Percentiles rank a stretch among this genome's conserved stretches.
Evolutionary conservation across 1,284 basidiomycete species (phyloP).

Genomic region (Rhodotorula sp.): DNA sequence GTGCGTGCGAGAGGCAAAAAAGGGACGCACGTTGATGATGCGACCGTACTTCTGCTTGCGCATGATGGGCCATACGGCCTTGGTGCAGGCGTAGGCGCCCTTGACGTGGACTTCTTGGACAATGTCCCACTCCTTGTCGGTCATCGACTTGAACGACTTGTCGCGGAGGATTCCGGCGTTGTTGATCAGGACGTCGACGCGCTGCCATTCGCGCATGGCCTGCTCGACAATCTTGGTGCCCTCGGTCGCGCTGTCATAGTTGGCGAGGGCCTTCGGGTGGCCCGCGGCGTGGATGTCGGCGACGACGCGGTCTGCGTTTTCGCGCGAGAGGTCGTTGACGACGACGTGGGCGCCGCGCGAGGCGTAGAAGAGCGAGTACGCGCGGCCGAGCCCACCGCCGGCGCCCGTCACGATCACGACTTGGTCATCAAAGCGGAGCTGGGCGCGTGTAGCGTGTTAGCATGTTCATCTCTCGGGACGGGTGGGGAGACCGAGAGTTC

Average conservation of each 20-base stretch:
- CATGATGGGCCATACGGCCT: conserved; percentile 95
- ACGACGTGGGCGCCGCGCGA: conserved; percentile 89
- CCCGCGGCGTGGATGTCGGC: conserved; percentile 69
- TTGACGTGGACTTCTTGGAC: conserved; percentile 79
- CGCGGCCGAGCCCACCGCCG: conserved; percentile 87
- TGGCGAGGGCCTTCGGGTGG: conserved; percentile 80
- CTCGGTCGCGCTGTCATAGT: conserved; percentile 85
- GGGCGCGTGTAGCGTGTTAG: neutral
- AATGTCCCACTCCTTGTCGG: conserved; percentile 52
- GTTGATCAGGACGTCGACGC: conserved; percentile 73
- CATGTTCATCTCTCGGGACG: too few relatives aligned
- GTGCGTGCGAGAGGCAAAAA: neutral
- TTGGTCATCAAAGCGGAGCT: conserved; percentile 79
- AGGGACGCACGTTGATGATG: conserved; percentile 64
- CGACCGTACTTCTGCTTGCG: conserved; percentile 76
- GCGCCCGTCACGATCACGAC: conserved; percentile 94
- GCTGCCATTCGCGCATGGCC: conserved; percentile 82
- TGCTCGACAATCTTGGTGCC: conserved; percentile 77
- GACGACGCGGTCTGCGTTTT: conserved; percentile 88
- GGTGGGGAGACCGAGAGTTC: too few relatives aligned
- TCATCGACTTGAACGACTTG: conserved; percentile 55
- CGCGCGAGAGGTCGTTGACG: conserved; percentile 87
- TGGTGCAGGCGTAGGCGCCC: conserved; percentile 91
- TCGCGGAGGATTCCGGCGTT: conserved; percentile 89
- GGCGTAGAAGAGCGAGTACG: conserved; percentile 88